Base-by-base conservation (phyloP, 176 grass and related monocot species). In the Areca catechu region DNA sequence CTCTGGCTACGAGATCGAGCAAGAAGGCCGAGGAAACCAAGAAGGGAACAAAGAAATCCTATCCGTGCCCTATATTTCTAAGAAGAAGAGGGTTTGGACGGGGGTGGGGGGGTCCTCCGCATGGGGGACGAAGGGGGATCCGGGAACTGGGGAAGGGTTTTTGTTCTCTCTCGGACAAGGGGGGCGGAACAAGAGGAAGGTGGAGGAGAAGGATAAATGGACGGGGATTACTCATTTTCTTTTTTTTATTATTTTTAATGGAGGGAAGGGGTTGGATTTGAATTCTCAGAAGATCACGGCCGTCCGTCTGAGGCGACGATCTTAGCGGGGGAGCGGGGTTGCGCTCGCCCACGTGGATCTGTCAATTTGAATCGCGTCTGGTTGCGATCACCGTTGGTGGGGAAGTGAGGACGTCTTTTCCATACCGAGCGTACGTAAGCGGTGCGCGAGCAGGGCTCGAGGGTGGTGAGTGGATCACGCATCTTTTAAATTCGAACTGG, bases 121-220 rank as follows among this genome's bases (percentile, higher is more conserved):
- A 43, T 43, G 12, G 34, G 25, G 16, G 53, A 2, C 17, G 48
- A 27, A 16, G 48, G 50, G 53, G 22, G 62, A 53, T 68, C 56
- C 72, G 37, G 4, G 34, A 43, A 43, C 10, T 43, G 34, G 34
- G 7, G 2, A 43, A 43, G 10, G 34, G 34, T 43, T 43, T 43
- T 43, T 12, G 7, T 43, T 29, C 6, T 43, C 34, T 25, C 73
- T 54, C 76, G 62, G 77, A 79, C 77, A 68, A 19, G 29, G 10
- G 58, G 37, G 48, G 21, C 12, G 55, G 67, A 60, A 24, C 3
- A 28, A 49, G 4, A 53, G 22, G 64, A 7, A 3, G 67, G 23
- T 15, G 55, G 5, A 22, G 20, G 7, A 53, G 51, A 17, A 21
- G 7, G 0, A 24, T 17, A 56, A 18, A 43, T n/a, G 15, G 29